Evolutionary conservation across 768 basidiomycete species (phyloP).

Genomic region (Amanita pseudoporphyria): DNA sequence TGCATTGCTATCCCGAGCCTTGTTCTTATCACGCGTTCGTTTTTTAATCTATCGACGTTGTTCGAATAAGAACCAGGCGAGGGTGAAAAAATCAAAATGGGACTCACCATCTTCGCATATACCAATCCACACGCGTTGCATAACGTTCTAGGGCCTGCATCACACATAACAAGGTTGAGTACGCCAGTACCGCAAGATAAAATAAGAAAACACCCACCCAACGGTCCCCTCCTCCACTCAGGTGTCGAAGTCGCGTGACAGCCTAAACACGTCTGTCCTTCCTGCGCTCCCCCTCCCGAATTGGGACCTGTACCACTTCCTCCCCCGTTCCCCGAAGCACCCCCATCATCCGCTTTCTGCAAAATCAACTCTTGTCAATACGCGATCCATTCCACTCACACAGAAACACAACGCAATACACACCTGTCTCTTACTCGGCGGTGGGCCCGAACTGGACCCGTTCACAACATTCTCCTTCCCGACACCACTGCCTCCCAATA

Average conservation of each 20-base stretch:
- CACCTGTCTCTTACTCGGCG: constrained; percentile 13
- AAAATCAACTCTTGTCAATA: constrained; percentile 2
- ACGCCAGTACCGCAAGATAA: constrained; percentile 6
- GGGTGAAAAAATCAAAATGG: not conserved
- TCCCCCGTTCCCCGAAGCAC: constrained; percentile 27
- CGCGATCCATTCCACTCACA: not conserved
- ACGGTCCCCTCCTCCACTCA: constrained; percentile 77
- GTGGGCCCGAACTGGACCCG: constrained; percentile 1
- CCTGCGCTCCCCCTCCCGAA: constrained; percentile 29
- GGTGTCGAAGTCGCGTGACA: constrained; percentile 80
- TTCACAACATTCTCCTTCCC: not conserved
- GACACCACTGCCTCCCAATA: not conserved
- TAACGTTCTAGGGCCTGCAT: constrained; percentile 64
- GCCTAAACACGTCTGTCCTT: constrained; percentile 71
- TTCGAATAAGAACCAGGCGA: not conserved
- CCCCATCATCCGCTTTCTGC: constrained; percentile 12
- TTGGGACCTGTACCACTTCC: constrained; percentile 27
- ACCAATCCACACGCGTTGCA: constrained; percentile 85
- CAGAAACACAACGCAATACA: constrained; percentile 1
- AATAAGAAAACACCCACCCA: constrained; percentile 43
- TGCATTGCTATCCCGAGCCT: constrained; percentile 8
- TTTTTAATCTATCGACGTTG: constrained; percentile 21
- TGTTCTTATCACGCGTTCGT: constrained; percentile 20
- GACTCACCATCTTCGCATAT: constrained; percentile 75
- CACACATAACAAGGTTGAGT: constrained; percentile 11